phyloP scores from a whole-genome alignment of 805 yeast genomes.

The Blastobotrys terrestris region DNA sequence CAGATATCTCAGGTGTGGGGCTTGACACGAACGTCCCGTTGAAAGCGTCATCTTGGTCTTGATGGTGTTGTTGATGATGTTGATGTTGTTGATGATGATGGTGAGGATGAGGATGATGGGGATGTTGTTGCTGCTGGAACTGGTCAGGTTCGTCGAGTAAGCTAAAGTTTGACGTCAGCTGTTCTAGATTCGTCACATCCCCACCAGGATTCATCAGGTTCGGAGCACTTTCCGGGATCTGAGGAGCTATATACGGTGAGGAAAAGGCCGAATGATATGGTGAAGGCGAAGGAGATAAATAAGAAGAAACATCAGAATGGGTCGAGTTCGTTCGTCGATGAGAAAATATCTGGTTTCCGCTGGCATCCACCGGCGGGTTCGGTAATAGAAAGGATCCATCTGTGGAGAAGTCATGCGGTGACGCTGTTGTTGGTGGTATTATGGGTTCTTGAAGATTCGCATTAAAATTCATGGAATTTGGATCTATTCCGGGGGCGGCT shows the following conservation, averaged over 20 bases:
- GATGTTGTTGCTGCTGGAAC: no score
- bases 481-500: not conserved
- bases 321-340: constrained; percentile 7
- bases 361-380: not conserved
- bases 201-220: constrained; percentile 1
- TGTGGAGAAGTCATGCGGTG: not conserved
- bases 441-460: not conserved
- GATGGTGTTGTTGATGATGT: constrained; percentile 4
- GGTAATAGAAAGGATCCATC: not conserved
- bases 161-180: constrained; percentile 14
- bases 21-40: not conserved
- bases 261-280: constrained; percentile 15
- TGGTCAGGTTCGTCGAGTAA: no score
- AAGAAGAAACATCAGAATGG: constrained; percentile 13
- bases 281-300: constrained; percentile 9
- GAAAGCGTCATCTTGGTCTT: constrained; percentile 4
- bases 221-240: not conserved
- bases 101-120: no score
- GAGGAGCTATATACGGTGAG: constrained; percentile 13
- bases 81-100: no score
- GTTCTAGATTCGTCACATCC: constrained; percentile 12
- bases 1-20: not conserved
- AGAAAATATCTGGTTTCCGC: not conserved
- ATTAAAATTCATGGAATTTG: not conserved
- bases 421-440: not conserved